phyloP scores from a whole-genome alignment of 495 filamentous ascomycete genomes.

The Penicillium maclennaniae region DNA sequence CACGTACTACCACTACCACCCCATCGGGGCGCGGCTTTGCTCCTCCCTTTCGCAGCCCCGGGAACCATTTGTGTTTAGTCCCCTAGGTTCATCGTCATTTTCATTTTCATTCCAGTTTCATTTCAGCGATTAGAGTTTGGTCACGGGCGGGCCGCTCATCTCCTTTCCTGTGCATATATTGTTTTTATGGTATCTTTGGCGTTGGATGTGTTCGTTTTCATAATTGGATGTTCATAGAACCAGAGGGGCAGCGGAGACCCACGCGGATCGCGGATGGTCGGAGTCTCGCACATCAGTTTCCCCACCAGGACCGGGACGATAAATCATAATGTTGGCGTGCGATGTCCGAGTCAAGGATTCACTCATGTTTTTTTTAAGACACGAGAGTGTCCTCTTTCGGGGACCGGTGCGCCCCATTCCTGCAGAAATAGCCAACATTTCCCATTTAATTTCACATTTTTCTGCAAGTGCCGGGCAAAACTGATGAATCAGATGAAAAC shows the following conservation, averaged over 20 bases:
- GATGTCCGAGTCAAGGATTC: not conserved
- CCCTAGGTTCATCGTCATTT: too few relatives aligned
- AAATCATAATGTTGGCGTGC: not conserved
- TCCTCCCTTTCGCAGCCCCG: not conserved
- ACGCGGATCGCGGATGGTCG: not conserved
- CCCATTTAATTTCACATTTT: not conserved
- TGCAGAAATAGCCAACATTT: not conserved
- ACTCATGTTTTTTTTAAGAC: not conserved
- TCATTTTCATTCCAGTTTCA: not conserved
- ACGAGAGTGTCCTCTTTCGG: not conserved
- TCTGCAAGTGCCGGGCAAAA: not conserved
- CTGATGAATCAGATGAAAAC: slow-evolving; percentile 20
- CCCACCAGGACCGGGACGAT: not conserved
- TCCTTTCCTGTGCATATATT: slow-evolving; percentile 26
- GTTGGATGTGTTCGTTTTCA: slow-evolving; percentile 18
- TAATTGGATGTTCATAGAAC: slow-evolving; percentile 11
- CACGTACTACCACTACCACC: not conserved
- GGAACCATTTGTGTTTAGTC: slow-evolving; percentile 4
- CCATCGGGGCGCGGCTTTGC: not conserved
- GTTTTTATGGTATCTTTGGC: slow-evolving; percentile 14
- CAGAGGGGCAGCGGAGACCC: not conserved
- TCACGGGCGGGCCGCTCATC: slow-evolving; percentile 3
- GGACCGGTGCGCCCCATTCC: not conserved
- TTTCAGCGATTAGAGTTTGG: not conserved
- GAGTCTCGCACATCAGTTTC: not conserved